Conservation (phyloP, 352 stramenopile species). For the Plasmopara viticola region DNA sequence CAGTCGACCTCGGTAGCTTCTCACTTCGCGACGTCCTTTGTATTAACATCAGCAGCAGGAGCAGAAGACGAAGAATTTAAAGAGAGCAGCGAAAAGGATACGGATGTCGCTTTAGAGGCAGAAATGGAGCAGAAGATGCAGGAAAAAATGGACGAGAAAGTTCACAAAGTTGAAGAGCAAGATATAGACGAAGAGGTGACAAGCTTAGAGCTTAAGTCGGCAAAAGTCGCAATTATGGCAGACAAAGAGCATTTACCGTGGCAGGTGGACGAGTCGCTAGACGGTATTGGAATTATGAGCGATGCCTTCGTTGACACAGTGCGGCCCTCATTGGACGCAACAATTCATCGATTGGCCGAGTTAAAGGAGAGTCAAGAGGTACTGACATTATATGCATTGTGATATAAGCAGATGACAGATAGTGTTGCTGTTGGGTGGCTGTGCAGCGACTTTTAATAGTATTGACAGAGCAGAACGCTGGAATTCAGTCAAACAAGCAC, state of each 20-base stretch:
- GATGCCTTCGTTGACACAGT: constrained; percentile 45
- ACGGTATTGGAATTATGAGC: constrained; percentile 51
- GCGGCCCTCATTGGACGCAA: constrained; percentile 53
- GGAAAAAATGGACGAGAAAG: constrained; percentile 8
- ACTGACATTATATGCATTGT: background rate
- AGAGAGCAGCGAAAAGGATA: constrained; percentile 38
- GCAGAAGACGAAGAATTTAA: constrained; percentile 14
- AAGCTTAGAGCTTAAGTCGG: constrained; percentile 7
- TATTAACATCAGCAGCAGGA: constrained; percentile 16
- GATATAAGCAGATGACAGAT: constrained; percentile 2
- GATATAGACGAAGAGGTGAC: constrained; percentile 10
- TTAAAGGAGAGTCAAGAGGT: constrained; percentile 41
- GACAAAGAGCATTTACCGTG: constrained; percentile 27
- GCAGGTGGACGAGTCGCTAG: constrained; percentile 32
- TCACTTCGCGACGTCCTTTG: constrained; percentile 25
- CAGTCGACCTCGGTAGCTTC: constrained; percentile 16
- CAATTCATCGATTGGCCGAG: constrained; percentile 68
- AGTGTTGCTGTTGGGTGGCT: constrained; percentile 4
- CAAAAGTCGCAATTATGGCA: background rate
- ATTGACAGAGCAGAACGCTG: constrained; percentile 42
- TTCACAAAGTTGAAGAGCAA: constrained; percentile 8
- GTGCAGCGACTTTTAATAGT: constrained; percentile 45
- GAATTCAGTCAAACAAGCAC: constrained; percentile 46
- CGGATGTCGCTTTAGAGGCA: constrained; percentile 4
- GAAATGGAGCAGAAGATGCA: constrained; percentile 2